phyloP scores from a whole-genome alignment of 1,139 yeast species.

The Scheffersomyces parashehatae region DNA sequence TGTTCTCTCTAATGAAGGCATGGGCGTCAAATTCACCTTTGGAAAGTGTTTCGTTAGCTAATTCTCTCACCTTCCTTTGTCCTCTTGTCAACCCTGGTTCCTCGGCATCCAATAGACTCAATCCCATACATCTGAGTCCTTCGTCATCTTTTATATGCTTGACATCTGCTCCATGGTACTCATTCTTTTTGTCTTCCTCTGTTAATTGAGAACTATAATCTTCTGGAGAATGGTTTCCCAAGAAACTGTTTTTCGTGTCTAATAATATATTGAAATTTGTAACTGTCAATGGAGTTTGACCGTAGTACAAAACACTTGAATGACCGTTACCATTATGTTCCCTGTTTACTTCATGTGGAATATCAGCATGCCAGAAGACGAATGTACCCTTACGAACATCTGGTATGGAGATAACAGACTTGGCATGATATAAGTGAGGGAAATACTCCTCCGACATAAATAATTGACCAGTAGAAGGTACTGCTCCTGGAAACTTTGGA shows the following conservation, averaged over 20 bases:
- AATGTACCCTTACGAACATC: constrained; percentile 40
- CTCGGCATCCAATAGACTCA: constrained; percentile 16
- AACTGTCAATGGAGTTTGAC: constrained; percentile 6
- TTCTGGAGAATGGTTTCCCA: constrained; percentile 14
- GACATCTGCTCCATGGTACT: constrained; percentile 13
- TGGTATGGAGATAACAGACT: constrained; percentile 31
- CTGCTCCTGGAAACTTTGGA: constrained; percentile 26
- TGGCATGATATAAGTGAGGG: constrained; percentile 28
- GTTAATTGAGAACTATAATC: constrained; percentile 17
- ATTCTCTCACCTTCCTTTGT: background rate
- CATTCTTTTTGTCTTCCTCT: constrained; percentile 7
- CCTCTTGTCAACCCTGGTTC: constrained; percentile 15
- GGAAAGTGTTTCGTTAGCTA: background rate
- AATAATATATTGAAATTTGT: constrained; percentile 13
- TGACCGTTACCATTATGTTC: constrained; percentile 37
- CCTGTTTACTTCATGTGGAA: constrained; percentile 45
- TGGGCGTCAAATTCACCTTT: background rate
- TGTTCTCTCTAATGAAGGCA: background rate
- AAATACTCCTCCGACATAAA: constrained; percentile 18
- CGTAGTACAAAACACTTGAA: constrained; percentile 34
- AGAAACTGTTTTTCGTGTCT: constrained; percentile 14
- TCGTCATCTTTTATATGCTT: constrained; percentile 18
- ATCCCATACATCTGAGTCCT: constrained; percentile 25
- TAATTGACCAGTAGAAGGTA: constrained; percentile 32
- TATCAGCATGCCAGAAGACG: constrained; percentile 53